Evolutionary conservation across 2,329 filamentous ascomycete species (phyloP), one percentile per base, ranked within the genome.

Genomic region (Botryosphaeria dothidea): DNA sequence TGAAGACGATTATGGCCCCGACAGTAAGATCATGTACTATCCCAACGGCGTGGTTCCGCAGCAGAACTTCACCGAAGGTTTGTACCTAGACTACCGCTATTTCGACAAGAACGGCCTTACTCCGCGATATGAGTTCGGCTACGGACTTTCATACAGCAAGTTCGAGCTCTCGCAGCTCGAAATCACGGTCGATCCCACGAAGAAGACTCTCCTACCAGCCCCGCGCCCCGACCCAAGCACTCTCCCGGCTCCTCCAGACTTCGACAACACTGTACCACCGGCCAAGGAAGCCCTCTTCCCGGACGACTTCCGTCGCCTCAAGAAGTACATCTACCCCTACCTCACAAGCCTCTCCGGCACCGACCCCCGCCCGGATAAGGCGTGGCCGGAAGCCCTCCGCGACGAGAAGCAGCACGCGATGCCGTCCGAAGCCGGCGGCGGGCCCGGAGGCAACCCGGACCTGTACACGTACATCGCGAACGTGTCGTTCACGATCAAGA

Each of bases 361-460:
- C 15, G 83, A 84, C 25, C 79, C 84, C 21, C 75, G 79, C 67
- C 75, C 75, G 8, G 71, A 69, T 43, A 84, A 82, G 68, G 78
- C 74, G 25, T 89, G 85, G 70, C 88, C 84, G 1, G 79, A 79
- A 1, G 87, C 83, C 29, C 91, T 86, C 77, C 78, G 83, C 69
- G 75, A 75, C 19, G 70, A 71, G 2, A 84, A 84, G 57, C 71
- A 79, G 45, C 63, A 60, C n/a, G 31, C n/a, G 21, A 29, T 52
- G 27, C 72, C 71, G 7, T 91, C 88, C n/a, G 81, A 80, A 0
- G 90, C 90, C 0, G 90, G 90, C 38, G 91, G 90, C 43, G 89
- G 84, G 7, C 85, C 89, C 66, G 86, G 86, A 11, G 86, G 86
- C 0, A 83, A 86, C 69, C 74, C 81, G 0, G 83, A 83, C 25